These are phyloP conservation scores for Crithidia bombi DNA, from an alignment of 208 protist genomes.

Conservation along the genomic window DNA sequence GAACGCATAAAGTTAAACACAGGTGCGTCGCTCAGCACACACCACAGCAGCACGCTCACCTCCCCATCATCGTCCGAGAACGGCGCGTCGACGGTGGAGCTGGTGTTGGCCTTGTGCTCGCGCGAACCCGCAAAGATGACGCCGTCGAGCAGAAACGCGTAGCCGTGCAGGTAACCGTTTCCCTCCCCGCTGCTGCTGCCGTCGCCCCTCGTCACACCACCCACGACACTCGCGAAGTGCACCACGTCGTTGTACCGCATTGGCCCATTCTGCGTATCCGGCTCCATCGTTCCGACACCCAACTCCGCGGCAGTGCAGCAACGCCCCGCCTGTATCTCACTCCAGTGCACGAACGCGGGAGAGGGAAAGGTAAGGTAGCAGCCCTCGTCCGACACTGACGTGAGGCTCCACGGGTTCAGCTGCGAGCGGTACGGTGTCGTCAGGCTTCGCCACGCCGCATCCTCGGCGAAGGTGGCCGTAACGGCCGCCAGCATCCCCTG, in stretches of 20 bases:
- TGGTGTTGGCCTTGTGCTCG: neutral
- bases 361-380: conserved; percentile 70
- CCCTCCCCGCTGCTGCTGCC: neutral
- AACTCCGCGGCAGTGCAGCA: conserved; percentile 13
- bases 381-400: conserved; percentile 57
- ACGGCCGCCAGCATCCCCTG: conserved; percentile 24
- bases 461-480: conserved; percentile 30
- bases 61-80: conserved; percentile 20
- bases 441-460: conserved; percentile 25
- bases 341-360: conserved; percentile 35
- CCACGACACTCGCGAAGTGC: conserved; percentile 27
- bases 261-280: conserved; percentile 12
- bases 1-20: conserved; percentile 62
- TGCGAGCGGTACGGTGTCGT: conserved; percentile 10
- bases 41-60: conserved; percentile 43
- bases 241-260: conserved; percentile 42
- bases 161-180: conserved; percentile 58
- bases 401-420: conserved; percentile 41
- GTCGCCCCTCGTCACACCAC: neutral
- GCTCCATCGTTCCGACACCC: conserved; percentile 6
- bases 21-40: conserved; percentile 49
- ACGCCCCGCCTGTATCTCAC: conserved; percentile 27
- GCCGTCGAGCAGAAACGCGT: conserved; percentile 40
- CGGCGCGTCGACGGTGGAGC: neutral
- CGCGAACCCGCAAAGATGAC: conserved; percentile 21